Conservation (phyloP, 306 rosid genomes). For the Malus domestica region ASM211411v1 NC_041801.1:14376501-14377000, state of each 20-base stretch:
- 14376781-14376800: conserved; percentile 6
- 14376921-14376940: background rate
- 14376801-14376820: conserved; percentile 2
- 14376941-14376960: conserved; percentile 14
- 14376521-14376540: background rate
- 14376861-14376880: background rate
- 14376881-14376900: background rate
- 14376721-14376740: conserved; percentile 5
- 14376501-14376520: background rate
- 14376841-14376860: conserved; percentile 7
- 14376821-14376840: background rate
- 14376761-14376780: conserved; percentile 6
- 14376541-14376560: background rate
- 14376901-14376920: background rate
- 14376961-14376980: background rate
- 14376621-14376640: background rate
- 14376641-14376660: background rate
- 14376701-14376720: background rate
- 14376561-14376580: background rate
- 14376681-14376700: background rate
- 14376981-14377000: background rate
- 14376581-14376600: background rate
- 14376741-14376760: background rate
- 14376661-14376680: background rate
- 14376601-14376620: background rate